Conservation (phyloP, 345 rosid genomes). For the Salix koriyanagi region DNA sequence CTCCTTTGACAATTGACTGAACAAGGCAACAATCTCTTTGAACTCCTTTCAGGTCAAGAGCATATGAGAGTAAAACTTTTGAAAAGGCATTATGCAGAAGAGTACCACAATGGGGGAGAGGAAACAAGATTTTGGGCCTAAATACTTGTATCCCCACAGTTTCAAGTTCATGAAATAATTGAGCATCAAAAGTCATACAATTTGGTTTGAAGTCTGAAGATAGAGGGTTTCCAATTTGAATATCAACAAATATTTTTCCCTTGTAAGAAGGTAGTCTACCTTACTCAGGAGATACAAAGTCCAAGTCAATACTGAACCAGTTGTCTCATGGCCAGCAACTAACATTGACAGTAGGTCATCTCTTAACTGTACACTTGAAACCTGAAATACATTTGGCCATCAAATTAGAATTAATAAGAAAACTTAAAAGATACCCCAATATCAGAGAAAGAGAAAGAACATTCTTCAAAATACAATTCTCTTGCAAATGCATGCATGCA, state of each 20-base stretch:
- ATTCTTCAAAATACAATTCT: not conserved
- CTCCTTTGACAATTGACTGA: not conserved
- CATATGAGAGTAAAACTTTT: not conserved
- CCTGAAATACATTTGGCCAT: slow-evolving; percentile 36
- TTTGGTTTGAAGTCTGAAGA: not conserved
- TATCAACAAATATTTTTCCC: not conserved
- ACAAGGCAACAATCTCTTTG: not conserved
- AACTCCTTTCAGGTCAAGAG: not conserved
- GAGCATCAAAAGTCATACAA: too few relatives aligned
- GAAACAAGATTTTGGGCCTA: not conserved
- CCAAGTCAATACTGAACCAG: slow-evolving; percentile 95
- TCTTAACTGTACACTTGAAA: slow-evolving; percentile 74
- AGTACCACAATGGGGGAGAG: not conserved
- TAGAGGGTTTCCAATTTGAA: not conserved
- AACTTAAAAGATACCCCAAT: not conserved
- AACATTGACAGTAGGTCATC: slow-evolving; percentile 95
- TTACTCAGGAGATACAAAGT: slow-evolving; percentile 90
- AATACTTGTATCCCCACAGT: not conserved
- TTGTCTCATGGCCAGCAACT: slow-evolving; percentile 97
- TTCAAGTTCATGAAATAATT: not conserved
- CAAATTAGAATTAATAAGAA: not conserved
- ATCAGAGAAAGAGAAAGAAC: not conserved
- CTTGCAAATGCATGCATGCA: not conserved
- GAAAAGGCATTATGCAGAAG: not conserved
- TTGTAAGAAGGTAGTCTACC: slow-evolving; percentile 38